phyloP scores from a whole-genome alignment of 2,329 filamentous ascomycete species.

The Allantophomopsis cytisporea region DNA sequence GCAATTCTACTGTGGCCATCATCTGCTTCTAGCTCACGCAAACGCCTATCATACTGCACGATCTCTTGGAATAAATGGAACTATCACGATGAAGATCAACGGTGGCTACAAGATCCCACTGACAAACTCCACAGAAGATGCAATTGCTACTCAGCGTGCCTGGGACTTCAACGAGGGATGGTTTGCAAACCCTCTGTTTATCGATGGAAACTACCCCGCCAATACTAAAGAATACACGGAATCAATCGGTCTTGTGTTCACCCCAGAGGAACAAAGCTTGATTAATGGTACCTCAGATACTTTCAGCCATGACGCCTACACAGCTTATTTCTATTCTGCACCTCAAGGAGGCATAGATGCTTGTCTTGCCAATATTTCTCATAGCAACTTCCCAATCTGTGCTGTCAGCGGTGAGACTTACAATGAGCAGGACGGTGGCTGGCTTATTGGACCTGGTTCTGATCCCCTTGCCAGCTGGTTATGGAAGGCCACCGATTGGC shows the following conservation, averaged over 20 bases:
- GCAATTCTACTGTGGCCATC: slow-evolving; percentile 22
- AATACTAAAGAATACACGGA: slow-evolving; percentile 28
- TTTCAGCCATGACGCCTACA: slow-evolving; percentile 44
- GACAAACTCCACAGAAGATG: slow-evolving; percentile 20
- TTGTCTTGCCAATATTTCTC: slow-evolving; percentile 17
- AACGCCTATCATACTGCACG: slow-evolving; percentile 35
- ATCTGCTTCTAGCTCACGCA: slow-evolving; percentile 32
- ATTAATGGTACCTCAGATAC: slow-evolving; percentile 39
- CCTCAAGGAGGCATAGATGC: slow-evolving; percentile 23
- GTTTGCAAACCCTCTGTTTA: slow-evolving; percentile 37
- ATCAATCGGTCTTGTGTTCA: slow-evolving; percentile 30
- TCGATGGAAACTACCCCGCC: slow-evolving; percentile 34
- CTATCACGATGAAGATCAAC: slow-evolving; percentile 25
- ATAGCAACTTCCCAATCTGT: slow-evolving; percentile 10
- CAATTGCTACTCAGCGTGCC: slow-evolving; percentile 13
- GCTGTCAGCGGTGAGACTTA: slow-evolving; percentile 9
- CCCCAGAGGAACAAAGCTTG: slow-evolving; percentile 29
- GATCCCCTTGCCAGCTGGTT: slow-evolving; percentile 13
- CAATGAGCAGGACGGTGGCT: slow-evolving; percentile 3
- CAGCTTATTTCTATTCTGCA: slow-evolving; percentile 35
- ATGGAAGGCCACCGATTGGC: slow-evolving; percentile 12
- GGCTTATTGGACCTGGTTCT: slow-evolving; percentile 11
- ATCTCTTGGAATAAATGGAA: slow-evolving; percentile 33
- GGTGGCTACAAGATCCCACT: slow-evolving; percentile 33
- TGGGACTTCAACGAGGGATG: slow-evolving; percentile 26